phyloP scores from a whole-genome alignment of 106 monocot genomes.

The Posidonia australis region DNA sequence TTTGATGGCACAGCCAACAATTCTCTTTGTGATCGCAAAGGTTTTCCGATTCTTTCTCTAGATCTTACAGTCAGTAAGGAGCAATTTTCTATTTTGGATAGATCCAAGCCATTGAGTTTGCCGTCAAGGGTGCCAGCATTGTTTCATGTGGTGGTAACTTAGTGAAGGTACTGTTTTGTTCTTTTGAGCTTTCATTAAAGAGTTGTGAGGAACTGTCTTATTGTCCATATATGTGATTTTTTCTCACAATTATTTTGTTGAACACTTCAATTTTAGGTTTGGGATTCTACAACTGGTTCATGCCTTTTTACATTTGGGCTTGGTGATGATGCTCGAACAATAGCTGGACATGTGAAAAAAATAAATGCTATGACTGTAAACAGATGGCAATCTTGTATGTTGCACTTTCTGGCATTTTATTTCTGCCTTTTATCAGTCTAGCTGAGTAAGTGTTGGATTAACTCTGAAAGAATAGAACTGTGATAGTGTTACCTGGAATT shows the following conservation, averaged over 20 bases:
- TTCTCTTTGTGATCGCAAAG: too few species aligned
- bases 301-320: conserved; percentile 74
- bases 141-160: conserved; percentile 81
- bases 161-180: conserved; percentile 39
- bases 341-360: conserved; percentile 54
- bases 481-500: too few species aligned
- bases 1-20: too few species aligned
- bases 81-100: conserved; percentile 10
- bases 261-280: conserved; percentile 35
- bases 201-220: background rate
- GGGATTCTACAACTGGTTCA: conserved; percentile 92
- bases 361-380: conserved; percentile 88
- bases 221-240: background rate
- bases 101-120: conserved; percentile 82
- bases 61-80: background rate
- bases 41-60: background rate
- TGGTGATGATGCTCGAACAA: conserved; percentile 27
- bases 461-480: too few species aligned
- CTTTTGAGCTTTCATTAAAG: background rate
- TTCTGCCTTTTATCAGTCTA: background rate
- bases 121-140: conserved; percentile 76
- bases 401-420: background rate
- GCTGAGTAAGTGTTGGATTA: background rate
- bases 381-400: conserved; percentile 73
- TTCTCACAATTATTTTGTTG: background rate